Conservation (phyloP, 345 rosid genomes). For the Corymbia maculata region DNA sequence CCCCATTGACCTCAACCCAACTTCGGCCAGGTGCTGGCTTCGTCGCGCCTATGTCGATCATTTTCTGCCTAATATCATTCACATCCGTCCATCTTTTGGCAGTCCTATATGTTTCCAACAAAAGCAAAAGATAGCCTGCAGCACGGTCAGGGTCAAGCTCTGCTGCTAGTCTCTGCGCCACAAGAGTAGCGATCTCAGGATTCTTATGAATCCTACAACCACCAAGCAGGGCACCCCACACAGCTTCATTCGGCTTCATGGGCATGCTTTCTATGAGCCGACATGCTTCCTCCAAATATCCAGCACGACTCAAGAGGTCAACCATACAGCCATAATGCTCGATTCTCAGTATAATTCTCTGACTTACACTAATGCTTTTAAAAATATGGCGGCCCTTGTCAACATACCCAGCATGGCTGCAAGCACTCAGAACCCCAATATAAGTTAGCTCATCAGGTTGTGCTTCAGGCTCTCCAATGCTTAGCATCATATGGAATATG, state of each 20-base stretch:
- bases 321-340: constrained; percentile 75
- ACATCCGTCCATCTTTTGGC: constrained; percentile 35
- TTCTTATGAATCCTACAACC: constrained; percentile 51
- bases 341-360: constrained; percentile 27
- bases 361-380: constrained; percentile 27
- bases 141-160: constrained; percentile 28
- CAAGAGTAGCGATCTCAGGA: constrained; percentile 30
- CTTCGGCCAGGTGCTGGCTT: constrained; percentile 52
- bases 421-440: constrained; percentile 43
- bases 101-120: constrained; percentile 28
- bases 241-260: constrained; percentile 46
- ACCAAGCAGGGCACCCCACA: constrained; percentile 63
- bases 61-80: constrained; percentile 18
- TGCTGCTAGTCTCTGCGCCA: constrained; percentile 20
- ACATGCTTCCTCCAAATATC: constrained; percentile 32
- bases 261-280: constrained; percentile 39
- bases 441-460: constrained; percentile 43
- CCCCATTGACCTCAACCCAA: constrained; percentile 39
- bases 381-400: constrained; percentile 39
- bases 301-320: constrained; percentile 55
- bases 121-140: constrained; percentile 24
- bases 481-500: constrained; percentile 28
- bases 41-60: constrained; percentile 37
- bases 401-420: constrained; percentile 44
- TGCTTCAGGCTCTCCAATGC: constrained; percentile 15